Conservation (phyloP, 2,329 filamentous ascomycete species). For the Paradendryphiella salina region DNA sequence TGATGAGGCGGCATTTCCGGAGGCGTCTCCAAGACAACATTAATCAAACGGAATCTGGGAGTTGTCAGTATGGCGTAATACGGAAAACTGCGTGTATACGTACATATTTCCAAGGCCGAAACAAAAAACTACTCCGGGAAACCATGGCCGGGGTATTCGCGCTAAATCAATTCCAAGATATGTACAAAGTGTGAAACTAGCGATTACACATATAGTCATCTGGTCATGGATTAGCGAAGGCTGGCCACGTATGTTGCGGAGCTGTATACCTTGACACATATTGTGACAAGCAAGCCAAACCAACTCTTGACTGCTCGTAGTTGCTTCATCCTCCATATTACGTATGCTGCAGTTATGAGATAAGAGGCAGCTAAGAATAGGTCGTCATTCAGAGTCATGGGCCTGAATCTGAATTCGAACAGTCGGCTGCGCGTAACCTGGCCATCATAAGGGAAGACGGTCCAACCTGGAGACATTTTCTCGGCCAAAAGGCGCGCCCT, state of each 20-base stretch:
- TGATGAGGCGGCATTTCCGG: slow-evolving; percentile 68
- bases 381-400: slow-evolving; percentile 69
- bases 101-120: slow-evolving; percentile 76
- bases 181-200: slow-evolving; percentile 78
- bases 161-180: slow-evolving; percentile 75
- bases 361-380: slow-evolving; percentile 68
- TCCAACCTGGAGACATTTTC: slow-evolving; percentile 60
- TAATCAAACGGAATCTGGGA: slow-evolving; percentile 69
- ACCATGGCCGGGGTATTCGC: slow-evolving; percentile 72
- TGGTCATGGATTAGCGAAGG: slow-evolving; percentile 25
- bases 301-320: slow-evolving; percentile 75
- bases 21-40: slow-evolving; percentile 73
- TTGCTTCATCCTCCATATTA: slow-evolving; percentile 68
- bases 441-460: slow-evolving; percentile 65
- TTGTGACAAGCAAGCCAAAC: slow-evolving; percentile 70
- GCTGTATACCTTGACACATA: slow-evolving; percentile 62
- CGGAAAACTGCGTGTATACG: slow-evolving; percentile 15
- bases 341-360: slow-evolving; percentile 64
- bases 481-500: slow-evolving; percentile 59
- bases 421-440: slow-evolving; percentile 61
- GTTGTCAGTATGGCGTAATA: slow-evolving; percentile 11
- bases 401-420: slow-evolving; percentile 78
- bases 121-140: slow-evolving; percentile 74
- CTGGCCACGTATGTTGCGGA: not conserved
- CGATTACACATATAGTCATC: slow-evolving; percentile 71